Evolutionary conservation across 2,329 filamentous ascomycete genomes (phyloP).

Genomic region (Mariannaea sp.): DNA sequence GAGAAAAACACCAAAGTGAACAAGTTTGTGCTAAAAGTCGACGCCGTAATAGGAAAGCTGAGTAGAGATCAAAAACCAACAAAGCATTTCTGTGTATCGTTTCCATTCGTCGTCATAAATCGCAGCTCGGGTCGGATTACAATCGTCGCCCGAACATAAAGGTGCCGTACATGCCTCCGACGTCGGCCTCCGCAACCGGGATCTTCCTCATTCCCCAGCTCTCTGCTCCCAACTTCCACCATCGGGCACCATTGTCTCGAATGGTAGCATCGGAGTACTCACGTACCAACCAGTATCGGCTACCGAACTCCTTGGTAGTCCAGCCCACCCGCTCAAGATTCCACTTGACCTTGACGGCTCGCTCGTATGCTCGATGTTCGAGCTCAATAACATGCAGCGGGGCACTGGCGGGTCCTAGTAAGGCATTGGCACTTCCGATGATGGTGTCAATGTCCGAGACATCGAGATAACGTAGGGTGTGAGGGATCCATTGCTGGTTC

Average conservation of each 20-base stretch:
- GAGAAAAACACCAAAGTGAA: conserved; percentile 22
- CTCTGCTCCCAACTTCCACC: conserved; percentile 84
- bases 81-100: conserved; percentile 47
- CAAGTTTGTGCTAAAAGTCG: conserved; percentile 25
- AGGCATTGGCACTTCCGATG: conserved; percentile 60
- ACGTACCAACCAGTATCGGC: conserved; percentile 70
- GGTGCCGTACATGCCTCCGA: conserved; percentile 89
- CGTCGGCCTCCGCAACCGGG: conserved; percentile 87
- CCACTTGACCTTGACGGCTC: conserved; percentile 65
- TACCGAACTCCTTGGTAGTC: conserved; percentile 71
- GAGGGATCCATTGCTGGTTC: conserved; percentile 51
- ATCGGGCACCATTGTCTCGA: conserved; percentile 56
- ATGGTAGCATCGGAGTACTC: conserved; percentile 44
- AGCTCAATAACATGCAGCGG: conserved; percentile 80
- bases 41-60: conserved; percentile 20
- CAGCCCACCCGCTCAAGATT: conserved; percentile 68
- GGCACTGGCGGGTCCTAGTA: conserved; percentile 64
- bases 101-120: conserved; percentile 12
- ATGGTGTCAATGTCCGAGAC: conserved; percentile 67
- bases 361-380: conserved; percentile 68
- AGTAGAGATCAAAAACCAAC: conserved; percentile 33
- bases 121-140: conserved; percentile 40
- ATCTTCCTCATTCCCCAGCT: conserved; percentile 90
- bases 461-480: conserved; percentile 75
- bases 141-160: conserved; percentile 67